These are phyloP conservation scores for Thamnidium elegans DNA, from an alignment of 192 early-diverging fungal species.

Conservation along the genomic window DNA sequence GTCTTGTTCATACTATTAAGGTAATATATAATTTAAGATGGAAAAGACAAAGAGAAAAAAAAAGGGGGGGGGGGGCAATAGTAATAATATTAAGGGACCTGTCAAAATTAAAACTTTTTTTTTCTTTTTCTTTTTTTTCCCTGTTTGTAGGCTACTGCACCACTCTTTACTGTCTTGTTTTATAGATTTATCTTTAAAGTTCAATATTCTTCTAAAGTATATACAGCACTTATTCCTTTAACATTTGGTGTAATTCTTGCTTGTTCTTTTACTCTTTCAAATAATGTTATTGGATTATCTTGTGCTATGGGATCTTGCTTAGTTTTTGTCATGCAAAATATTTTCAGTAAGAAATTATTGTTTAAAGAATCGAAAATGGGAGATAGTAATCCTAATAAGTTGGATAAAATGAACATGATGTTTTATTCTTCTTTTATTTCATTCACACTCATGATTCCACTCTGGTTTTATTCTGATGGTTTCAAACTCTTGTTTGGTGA, in stretches of 20 bases:
- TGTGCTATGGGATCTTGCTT: conserved; percentile 72
- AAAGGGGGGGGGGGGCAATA: neutral
- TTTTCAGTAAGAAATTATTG: conserved; percentile 79
- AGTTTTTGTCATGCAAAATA: conserved; percentile 85
- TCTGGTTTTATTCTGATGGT: conserved; percentile 79
- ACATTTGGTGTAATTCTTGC: conserved; percentile 88
- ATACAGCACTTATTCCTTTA: conserved; percentile 72
- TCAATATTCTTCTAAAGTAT: conserved; percentile 67
- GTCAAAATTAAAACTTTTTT: conserved; percentile 19
- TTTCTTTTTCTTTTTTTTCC: conserved; percentile 28
- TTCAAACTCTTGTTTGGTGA: neutral
- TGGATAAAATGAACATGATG: conserved; percentile 87
- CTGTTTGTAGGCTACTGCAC: conserved; percentile 66
- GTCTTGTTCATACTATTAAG: conserved; percentile 89
- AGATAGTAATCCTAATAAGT: conserved; percentile 48
- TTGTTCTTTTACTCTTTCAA: conserved; percentile 67
- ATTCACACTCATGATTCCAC: conserved; percentile 72
- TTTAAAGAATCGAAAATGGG: conserved; percentile 42
- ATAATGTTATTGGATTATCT: conserved; percentile 67
- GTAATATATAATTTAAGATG: conserved; percentile 39
- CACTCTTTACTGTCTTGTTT: conserved; percentile 80
- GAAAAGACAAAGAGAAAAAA: neutral
- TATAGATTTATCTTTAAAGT: conserved; percentile 72
- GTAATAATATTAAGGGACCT: neutral
- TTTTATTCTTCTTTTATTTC: conserved; percentile 76